Evolutionary conservation across 2,329 filamentous ascomycete genomes (phyloP).

Genomic region (Aspergillus sergii): DNA sequence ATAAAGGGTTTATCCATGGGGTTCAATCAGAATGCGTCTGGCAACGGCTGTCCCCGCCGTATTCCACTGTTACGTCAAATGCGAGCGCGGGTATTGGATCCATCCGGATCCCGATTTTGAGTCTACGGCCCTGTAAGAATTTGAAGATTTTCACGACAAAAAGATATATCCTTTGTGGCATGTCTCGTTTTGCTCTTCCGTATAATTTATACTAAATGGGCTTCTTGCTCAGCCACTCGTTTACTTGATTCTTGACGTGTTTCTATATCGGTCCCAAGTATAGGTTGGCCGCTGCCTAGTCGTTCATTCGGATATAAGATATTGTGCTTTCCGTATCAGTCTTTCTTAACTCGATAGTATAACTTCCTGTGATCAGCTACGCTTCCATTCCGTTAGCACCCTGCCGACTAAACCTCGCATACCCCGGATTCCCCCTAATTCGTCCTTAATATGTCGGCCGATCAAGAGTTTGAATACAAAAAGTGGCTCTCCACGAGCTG

Average conservation of each 20-base stretch:
- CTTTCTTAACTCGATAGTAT: neutral
- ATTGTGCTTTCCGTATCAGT: neutral
- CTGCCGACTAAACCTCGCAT: neutral
- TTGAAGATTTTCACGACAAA: neutral
- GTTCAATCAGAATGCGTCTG: constrained; percentile 4
- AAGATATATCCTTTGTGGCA: neutral
- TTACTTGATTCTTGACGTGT: neutral
- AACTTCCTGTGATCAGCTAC: neutral
- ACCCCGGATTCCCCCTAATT: neutral
- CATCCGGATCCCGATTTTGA: constrained; percentile 4
- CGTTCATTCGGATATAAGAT: neutral
- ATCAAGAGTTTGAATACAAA: constrained; percentile 2
- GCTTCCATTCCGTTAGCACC: neutral
- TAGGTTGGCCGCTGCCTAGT: neutral
- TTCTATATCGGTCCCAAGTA: neutral
- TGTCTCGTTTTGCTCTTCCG: neutral
- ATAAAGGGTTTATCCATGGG: neutral
- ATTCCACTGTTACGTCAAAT: constrained; percentile 2
- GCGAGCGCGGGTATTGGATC: neutral
- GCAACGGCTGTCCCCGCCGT: constrained; percentile 2
- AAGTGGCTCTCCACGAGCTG: constrained; percentile 25
- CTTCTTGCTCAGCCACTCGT: constrained; percentile 12
- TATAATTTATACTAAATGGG: neutral
- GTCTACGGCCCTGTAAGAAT: neutral
- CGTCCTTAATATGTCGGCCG: neutral